Evolutionary conservation across 2,329 filamentous ascomycete species (phyloP), one percentile per base, ranked within the genome.

Genomic region (Aspergillus brasiliensis): DNA sequence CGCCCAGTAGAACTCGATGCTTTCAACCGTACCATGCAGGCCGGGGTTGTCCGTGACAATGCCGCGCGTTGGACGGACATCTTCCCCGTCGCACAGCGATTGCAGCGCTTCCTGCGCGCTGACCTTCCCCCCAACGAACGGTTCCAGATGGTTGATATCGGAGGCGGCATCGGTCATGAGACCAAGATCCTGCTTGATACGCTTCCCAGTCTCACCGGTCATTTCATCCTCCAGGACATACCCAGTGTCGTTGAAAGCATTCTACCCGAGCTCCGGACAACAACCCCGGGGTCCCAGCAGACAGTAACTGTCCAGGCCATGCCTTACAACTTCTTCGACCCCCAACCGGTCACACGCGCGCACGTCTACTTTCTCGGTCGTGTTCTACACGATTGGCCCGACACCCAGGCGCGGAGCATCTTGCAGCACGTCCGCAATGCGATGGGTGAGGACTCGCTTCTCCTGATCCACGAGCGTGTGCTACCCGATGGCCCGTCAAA

Each of bases 381-480:
- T 8, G 67, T 80, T 13, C 59, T 80, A 11, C 78, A 80, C 60
- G 75, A 80, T 60, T 77, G 71, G 65, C 69, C 71, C 1, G 76
- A 79, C 37, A 64, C 74, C 6, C 66, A 73, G 25, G 70, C 65
- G 13, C 58, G 59, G 1, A 23, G 34, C 0, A 76, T 80, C 5
- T 68, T 78, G 31, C 64, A 63, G 3, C 62, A 74, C 7, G 59
- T 75, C 3, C 59, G 58, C 1, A 47, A 60, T 1, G 77, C 75
- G 2, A 72, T 78, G 64, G 66, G 59, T 5, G 63, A 62, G 7
- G 69, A 75, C 8, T 79, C 77, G 0, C 66, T 69, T 15, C 67
- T 80, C 3, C 56, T 81, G 1, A 74, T 81, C 44, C 73, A 77
- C 27, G 79, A 80, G 6, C 37, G 37, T 11, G 37, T 40, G 21